phyloP scores from a whole-genome alignment of 164 flowering plant genomes.

The Berberis thunbergii region DNA sequence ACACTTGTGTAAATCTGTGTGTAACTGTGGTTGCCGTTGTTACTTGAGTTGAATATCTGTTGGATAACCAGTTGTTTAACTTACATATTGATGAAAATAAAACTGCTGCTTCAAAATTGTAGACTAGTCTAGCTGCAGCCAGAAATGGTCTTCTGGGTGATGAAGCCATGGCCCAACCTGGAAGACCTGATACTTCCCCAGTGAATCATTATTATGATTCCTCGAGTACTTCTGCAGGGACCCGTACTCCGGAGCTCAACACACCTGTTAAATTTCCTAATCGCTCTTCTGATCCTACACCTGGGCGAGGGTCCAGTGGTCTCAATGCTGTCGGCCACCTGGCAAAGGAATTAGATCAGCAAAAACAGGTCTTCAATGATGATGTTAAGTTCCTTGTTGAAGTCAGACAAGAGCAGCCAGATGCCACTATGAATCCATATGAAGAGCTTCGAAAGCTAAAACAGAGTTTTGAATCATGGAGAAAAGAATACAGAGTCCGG shows the following conservation, averaged over 20 bases:
- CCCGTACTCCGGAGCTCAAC: constrained; percentile 50
- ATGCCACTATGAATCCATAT: constrained; percentile 25
- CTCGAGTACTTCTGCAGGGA: constrained; percentile 47
- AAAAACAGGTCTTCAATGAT: constrained; percentile 51
- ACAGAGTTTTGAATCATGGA: constrained; percentile 59
- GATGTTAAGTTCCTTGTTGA: constrained; percentile 50
- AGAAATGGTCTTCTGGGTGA: constrained; percentile 47
- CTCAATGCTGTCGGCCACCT: constrained; percentile 33
- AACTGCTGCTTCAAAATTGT: constrained; percentile 17
- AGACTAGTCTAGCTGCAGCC: constrained; percentile 74
- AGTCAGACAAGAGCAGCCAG: constrained; percentile 29
- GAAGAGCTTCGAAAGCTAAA: constrained; percentile 64
- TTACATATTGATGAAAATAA: too few species aligned
- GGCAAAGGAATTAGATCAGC: constrained; percentile 63
- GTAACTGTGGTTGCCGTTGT: too few species aligned
- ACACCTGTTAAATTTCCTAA: constrained; percentile 32
- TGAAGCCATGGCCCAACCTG: constrained; percentile 28
- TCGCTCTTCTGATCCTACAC: constrained; percentile 17
- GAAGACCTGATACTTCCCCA: constrained; percentile 39
- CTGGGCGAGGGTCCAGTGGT: constrained; percentile 28
- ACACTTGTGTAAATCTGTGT: too few species aligned
- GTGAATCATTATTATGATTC: constrained; percentile 49
- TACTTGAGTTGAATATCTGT: too few species aligned
- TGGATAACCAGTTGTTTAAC: too few species aligned
- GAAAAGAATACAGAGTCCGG: constrained; percentile 69